These are phyloP conservation scores for Fusarium sp. DNA, from an alignment of 2,329 filamentous ascomycete genomes.

Conservation along the genomic window DNA sequence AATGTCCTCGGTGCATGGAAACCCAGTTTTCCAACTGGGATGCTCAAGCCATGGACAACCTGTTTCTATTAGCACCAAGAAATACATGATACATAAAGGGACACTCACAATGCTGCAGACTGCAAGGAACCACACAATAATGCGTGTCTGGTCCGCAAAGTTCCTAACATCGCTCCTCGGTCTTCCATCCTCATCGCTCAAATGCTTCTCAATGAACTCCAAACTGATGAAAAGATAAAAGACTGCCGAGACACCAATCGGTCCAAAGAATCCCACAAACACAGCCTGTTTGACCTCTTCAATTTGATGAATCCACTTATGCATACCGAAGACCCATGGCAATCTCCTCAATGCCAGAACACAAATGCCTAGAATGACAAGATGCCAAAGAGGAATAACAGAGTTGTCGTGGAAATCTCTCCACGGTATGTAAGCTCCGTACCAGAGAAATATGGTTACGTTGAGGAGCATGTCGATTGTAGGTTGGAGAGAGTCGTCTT, in stretches of 20 bases:
- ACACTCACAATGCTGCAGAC: conserved; percentile 83
- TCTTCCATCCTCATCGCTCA: conserved; percentile 67
- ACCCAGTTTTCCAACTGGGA: conserved; percentile 78
- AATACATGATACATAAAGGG: neutral
- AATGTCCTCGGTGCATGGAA: conserved; percentile 74
- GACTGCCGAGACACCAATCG: conserved; percentile 89
- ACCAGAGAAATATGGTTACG: conserved; percentile 90
- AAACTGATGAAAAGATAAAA: conserved; percentile 88
- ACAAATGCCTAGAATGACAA: conserved; percentile 79
- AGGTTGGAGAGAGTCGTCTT: conserved; percentile 92
- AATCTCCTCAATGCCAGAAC: conserved; percentile 82
- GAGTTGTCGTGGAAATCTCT: conserved; percentile 72
- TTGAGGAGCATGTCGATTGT: conserved; percentile 97
- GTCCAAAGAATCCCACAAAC: conserved; percentile 94
- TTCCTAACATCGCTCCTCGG: conserved; percentile 55
- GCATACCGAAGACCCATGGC: conserved; percentile 79
- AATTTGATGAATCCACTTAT: conserved; percentile 83
- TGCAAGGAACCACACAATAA: conserved; percentile 88
- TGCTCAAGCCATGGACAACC: conserved; percentile 83
- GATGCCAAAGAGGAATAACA: conserved; percentile 78
- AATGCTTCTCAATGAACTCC: conserved; percentile 73
- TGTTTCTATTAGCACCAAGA: conserved; percentile 1
- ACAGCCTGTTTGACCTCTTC: conserved; percentile 78
- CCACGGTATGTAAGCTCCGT: conserved; percentile 89
- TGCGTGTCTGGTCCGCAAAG: conserved; percentile 73